Evolutionary conservation across 1,284 basidiomycete species (phyloP), one percentile per base, ranked within the genome.

Genomic region (Dichomitus squalens): DNA sequence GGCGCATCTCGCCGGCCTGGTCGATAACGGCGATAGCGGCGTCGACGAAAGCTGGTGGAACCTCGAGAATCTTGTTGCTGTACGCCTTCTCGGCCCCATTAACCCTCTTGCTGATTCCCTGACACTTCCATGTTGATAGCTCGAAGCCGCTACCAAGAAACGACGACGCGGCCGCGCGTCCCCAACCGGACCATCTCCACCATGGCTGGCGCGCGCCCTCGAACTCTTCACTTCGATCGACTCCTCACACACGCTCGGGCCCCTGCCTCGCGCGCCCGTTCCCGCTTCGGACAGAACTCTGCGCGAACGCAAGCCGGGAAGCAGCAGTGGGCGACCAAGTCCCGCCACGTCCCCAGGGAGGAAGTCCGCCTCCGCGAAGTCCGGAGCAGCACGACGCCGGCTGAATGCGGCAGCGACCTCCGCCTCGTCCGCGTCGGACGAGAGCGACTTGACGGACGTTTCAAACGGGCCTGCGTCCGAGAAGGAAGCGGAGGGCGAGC

Each of bases 1-100:
- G 81, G 90, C 92, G 0, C 91, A 94, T 70, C 72, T 95, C 1
- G 75, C 78, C 14, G 94, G 93, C 0, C 73, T 96, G 40, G 77
- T 81, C 0, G 82, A 79, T 38, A 44, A 65, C 4, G 57, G 58
- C 18, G 57, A 59, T 18, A 52, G 63, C n/a, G 56, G 67, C 7
- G 76, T 79, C 0, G 76, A 84, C 43, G 75, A 83, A 43, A 70
- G 67, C 0, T 95, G 92, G 92, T 95, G 92, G 93, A 77, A 66
- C 39, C 65, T 81, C 7, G 77, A 81, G 16, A 90, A 90, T 58
- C 77, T 95, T 5, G 65, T 72, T 16, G 80, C 85, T 75, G 92
- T 92, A 55, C 55, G 68, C 56, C n/a, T n/a, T 25, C 39, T 16
- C n/a, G 29, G 53, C 27, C 27, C 48, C 11, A 35, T 34, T 20